Conservation (phyloP, 2,329 filamentous ascomycete species). For the Aspergillus sp. region DNA sequence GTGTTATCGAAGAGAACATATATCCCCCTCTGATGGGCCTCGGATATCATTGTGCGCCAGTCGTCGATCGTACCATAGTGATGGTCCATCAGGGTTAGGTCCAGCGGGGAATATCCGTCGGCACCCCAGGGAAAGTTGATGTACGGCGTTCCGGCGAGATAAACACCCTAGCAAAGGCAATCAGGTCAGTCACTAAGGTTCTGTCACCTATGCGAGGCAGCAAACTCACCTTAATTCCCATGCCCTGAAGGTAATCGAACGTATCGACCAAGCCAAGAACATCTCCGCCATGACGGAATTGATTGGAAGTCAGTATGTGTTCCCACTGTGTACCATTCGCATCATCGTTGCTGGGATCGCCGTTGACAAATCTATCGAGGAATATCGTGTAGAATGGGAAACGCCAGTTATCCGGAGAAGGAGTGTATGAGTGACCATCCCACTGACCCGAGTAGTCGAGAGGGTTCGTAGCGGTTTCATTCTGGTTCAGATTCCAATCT, state of each 20-base stretch:
- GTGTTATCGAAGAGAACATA: conserved; percentile 68
- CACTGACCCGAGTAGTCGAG: conserved; percentile 60
- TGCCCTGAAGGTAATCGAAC: conserved; percentile 64
- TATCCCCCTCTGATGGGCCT: conserved; percentile 62
- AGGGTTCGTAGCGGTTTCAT: conserved; percentile 55
- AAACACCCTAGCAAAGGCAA: conserved; percentile 50
- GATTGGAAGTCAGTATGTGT: conserved; percentile 60
- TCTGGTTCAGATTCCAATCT: conserved; percentile 63
- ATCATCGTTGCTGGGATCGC: conserved; percentile 64
- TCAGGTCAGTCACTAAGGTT: too few species aligned
- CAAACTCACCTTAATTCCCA: conserved; percentile 59
- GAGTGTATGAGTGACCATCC: conserved; percentile 52
- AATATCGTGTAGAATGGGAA: conserved; percentile 67
- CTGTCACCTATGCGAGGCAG: background rate
- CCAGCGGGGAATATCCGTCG: conserved; percentile 61
- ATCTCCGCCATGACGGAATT: conserved; percentile 65
- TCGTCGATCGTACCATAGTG: conserved; percentile 61
- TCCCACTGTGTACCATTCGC: conserved; percentile 62
- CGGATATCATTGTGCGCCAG: conserved; percentile 59
- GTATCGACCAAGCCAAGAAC: conserved; percentile 58
- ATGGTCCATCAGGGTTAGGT: conserved; percentile 63
- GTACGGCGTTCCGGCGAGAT: conserved; percentile 62
- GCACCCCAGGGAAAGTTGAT: conserved; percentile 65
- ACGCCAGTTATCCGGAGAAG: conserved; percentile 63
- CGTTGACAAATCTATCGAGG: conserved; percentile 64